phyloP scores from a whole-genome alignment of 2,329 filamentous ascomycete species.

The Esteya vermicola region DNA sequence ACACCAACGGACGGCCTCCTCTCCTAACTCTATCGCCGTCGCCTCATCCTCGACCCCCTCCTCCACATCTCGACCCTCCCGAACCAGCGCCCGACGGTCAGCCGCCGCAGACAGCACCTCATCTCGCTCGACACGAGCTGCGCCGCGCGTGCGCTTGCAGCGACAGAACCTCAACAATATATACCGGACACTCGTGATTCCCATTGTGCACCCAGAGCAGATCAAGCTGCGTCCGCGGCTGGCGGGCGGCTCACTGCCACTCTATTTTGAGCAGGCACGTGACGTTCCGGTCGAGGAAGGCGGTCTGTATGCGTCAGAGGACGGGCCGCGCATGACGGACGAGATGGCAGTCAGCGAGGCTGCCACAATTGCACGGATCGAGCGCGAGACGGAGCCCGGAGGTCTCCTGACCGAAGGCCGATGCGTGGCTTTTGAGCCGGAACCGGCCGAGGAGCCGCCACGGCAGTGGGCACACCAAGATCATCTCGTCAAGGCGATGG shows the following conservation, averaged over 20 bases:
- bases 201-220: constrained; percentile 45
- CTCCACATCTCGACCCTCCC: too few relatives aligned
- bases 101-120: too few relatives aligned
- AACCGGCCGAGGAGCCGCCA: constrained; percentile 57
- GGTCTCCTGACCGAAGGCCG: constrained; percentile 57
- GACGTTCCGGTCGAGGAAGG: constrained; percentile 42
- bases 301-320: constrained; percentile 39
- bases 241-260: constrained; percentile 38
- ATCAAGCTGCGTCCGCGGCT: constrained; percentile 38
- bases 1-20: too few relatives aligned
- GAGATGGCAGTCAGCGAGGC: constrained; percentile 57
- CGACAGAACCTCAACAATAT: too few relatives aligned
- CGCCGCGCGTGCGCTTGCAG: constrained; percentile 34
- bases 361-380: constrained; percentile 50
- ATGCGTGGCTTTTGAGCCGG: constrained; percentile 61
- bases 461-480: constrained; percentile 79
- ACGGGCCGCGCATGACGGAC: constrained; percentile 42
- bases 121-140: constrained; percentile 15
- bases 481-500: constrained; percentile 65
- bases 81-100: too few relatives aligned
- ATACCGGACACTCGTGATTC: constrained; percentile 32
- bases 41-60: too few relatives aligned
- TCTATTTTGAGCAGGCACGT: constrained; percentile 39
- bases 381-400: constrained; percentile 59
- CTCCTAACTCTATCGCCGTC: too few relatives aligned